Evolutionary conservation across 768 basidiomycete species (phyloP).

Genomic region (Suillus ampliporus): DNA sequence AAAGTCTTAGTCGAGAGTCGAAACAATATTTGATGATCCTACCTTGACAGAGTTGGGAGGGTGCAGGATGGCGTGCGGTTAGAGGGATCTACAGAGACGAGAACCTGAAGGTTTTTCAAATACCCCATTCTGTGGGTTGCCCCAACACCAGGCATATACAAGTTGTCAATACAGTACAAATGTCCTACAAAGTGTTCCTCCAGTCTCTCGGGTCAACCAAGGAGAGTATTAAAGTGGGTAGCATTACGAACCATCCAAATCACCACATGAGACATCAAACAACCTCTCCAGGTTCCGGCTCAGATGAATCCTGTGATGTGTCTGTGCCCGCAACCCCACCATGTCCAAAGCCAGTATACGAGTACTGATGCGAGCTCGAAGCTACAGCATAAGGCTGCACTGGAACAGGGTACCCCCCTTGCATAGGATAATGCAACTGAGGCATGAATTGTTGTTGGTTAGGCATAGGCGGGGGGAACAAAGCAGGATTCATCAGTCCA

Average conservation of each 20-base stretch:
- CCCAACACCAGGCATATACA: too few relatives aligned
- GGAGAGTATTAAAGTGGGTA: neutral
- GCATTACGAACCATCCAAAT: neutral
- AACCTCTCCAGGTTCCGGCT: conserved; percentile 7
- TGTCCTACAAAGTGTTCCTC: too few relatives aligned
- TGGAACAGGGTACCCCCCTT: neutral
- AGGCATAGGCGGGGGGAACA: neutral
- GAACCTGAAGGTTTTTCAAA: too few relatives aligned
- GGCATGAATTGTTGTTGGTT: neutral
- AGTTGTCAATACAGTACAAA: too few relatives aligned
- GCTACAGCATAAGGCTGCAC: neutral
- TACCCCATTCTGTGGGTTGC: too few relatives aligned
- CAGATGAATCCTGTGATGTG: neutral
- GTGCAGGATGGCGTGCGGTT: too few relatives aligned
- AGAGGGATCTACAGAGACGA: too few relatives aligned
- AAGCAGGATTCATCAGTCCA: conserved; percentile 4
- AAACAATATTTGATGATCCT: too few relatives aligned
- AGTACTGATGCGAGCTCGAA: neutral
- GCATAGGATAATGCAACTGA: neutral
- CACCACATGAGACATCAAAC: neutral
- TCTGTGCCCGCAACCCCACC: neutral
- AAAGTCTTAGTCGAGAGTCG: too few relatives aligned
- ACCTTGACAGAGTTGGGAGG: too few relatives aligned
- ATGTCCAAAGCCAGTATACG: neutral
- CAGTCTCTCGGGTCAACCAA: neutral